phyloP scores from a whole-genome alignment of 805 yeast species.

The Starmerella bombi region DNA sequence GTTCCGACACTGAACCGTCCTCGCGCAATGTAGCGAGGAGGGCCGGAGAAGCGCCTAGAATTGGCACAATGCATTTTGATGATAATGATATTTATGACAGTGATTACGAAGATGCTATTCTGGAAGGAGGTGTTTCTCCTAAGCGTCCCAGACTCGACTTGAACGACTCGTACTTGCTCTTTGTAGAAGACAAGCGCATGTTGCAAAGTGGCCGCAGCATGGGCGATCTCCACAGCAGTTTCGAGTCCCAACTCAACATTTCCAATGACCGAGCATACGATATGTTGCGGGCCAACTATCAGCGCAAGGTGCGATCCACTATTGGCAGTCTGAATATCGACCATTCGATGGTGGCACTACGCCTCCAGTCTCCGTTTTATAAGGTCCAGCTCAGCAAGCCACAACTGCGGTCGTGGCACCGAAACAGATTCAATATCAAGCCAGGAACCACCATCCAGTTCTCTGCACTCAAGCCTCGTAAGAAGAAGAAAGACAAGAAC shows the following conservation, averaged over 20 bases:
- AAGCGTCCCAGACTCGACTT: conserved; percentile 44
- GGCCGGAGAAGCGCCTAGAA: conserved; percentile 5
- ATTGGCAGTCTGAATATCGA: conserved; percentile 83
- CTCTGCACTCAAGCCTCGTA: conserved; percentile 60
- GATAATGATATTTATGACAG: conserved; percentile 26
- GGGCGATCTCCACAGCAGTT: not conserved
- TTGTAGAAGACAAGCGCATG: conserved; percentile 36
- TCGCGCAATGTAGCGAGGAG: conserved; percentile 16
- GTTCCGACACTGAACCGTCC: conserved; percentile 52
- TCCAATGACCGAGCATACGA: conserved; percentile 86
- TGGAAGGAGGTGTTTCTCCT: conserved; percentile 43
- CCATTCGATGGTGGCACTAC: conserved; percentile 75
- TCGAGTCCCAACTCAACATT: conserved; percentile 44
- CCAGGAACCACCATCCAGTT: conserved; percentile 70
- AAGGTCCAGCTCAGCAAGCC: conserved; percentile 58
- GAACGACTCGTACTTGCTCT: conserved; percentile 73
- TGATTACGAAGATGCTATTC: conserved; percentile 47
- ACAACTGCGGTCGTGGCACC: conserved; percentile 65
- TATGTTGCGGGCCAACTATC: conserved; percentile 68
- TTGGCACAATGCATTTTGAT: conserved; percentile 17
- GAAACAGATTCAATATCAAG: conserved; percentile 60
- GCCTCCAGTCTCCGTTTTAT: conserved; percentile 83
- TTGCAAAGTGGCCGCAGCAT: conserved; percentile 1
- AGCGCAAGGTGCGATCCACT: conserved; percentile 82
- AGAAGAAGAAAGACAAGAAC: conserved; percentile 81